Evolutionary conservation across 2,329 filamentous ascomycete species (phyloP), one percentile per base, ranked within the genome.

Genomic region (Aspergillus proliferans): DNA sequence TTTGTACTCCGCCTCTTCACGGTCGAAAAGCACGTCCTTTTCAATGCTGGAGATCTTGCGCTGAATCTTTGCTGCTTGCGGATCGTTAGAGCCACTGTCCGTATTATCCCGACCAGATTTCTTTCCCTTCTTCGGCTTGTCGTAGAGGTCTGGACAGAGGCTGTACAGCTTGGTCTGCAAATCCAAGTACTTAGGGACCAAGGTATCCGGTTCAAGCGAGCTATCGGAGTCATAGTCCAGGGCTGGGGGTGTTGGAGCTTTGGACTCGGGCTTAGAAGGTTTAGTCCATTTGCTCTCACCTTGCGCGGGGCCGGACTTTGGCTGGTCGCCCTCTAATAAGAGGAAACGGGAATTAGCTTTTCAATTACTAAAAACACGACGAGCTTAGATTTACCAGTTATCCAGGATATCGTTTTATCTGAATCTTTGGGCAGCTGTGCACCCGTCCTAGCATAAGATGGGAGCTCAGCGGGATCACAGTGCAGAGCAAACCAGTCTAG

Each of bases 401-500:
- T 68, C 62, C 65, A 70, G 42, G 67, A 70, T 24, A 60, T 60
- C 39, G 61, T 55, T 47, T 51, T 58, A 40, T 70, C 67, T 15
- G 54, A 50, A 22, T 64, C 60, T 53, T 63, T 66, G 48, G 57
- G 59, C 14, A 52, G 50, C 15, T 62, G 61, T 30, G 57, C 44
- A 43, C 56, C 63, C 45, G 58, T 58, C 49, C 75, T 76, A 18
- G 86, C 83, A 65, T 93, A 94, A 43, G 82, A 77, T 5, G 86
- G 86, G 33, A 92, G 75, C 58, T 91, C 85, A 1, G 83, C 79
- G 53, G 77, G 72, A 12, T 78, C 72, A 58, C 85, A 88, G 63
- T 93, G 82, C 55, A 88, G 75, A n/a, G 89, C 88, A 47, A 97
- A 78, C 88, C 90, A 95, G 59, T 96, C 88, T 18, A 98, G 68